Base-by-base conservation (phyloP, 371 early-diverging fungal genomes). In the Mortierella sp. region DNA sequence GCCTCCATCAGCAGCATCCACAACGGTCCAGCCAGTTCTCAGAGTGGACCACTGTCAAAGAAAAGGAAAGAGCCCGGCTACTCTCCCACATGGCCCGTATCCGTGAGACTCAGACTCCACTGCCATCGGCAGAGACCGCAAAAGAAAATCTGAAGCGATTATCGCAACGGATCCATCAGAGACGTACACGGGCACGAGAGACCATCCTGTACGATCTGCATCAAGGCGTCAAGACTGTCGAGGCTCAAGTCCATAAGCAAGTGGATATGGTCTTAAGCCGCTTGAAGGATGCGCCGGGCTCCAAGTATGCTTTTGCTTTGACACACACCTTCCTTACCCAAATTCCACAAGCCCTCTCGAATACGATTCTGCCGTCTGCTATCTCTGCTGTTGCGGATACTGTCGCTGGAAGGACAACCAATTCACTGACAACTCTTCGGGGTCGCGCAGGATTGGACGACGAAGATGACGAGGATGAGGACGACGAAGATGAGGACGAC, bases 1-100 rank as follows among this genome's bases (percentile, higher is more conserved):
- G 42, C 2, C 53, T 48, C 11, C 72, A 61, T 14, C 75, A 75
- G 6, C 56, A 41, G 41, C 66, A 11, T 2, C 68, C 63, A 15
- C 69, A 48, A 46, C 75, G 64, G 1, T 47, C 69, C 3, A 57
- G 41, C 14, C 75, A 75, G 34, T 64, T 68, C 53, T 68, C 68
- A n/a, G 75, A 75, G n/a, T 75, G 75, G 75, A 64, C 60, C 1
- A 60, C 48, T 19, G 75, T 75, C 64, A 75, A 75, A 23, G 69
- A 75, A 37, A 57, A 50, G 12, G 75, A 75, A n/a, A 50, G 69
- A 5, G 75, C 75, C 7, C 63, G 75, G 19, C 49, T 68, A 4
- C 39, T 68, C 4, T 49, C 64, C 42, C 62, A 75, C 32, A 46
- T 75, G 60, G 69, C 69, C 17, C 58, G 75, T 15, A 56, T 32